phyloP scores from a whole-genome alignment of 129 eudicot genomes.

The Flaveria ramosissima region DNA sequence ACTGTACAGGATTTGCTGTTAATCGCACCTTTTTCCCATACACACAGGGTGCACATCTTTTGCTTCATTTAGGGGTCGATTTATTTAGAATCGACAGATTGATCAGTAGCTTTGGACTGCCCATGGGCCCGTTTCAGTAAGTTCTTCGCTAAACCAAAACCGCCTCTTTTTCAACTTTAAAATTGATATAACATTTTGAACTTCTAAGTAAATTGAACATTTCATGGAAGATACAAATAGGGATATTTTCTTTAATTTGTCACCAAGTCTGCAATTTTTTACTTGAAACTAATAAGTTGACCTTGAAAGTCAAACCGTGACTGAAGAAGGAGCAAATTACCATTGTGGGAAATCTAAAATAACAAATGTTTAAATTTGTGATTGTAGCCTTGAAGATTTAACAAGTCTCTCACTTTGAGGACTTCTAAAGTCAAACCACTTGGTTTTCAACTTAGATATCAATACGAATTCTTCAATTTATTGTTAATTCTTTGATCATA shows the following conservation, averaged over 20 bases:
- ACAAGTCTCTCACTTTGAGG: conserved; percentile 46
- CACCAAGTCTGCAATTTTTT: not conserved
- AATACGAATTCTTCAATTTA: not conserved
- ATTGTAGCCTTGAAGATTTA: not conserved
- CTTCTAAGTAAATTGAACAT: not conserved
- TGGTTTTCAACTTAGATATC: conserved; percentile 4
- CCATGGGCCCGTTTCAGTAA: conserved; percentile 99
- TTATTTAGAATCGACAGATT: conserved; percentile 80
- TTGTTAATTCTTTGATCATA: not conserved
- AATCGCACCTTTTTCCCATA: conserved; percentile 94
- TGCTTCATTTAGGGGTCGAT: conserved; percentile 87
- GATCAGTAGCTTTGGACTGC: conserved; percentile 83
- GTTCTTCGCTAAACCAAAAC: conserved; percentile 30
- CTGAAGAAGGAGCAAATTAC: not conserved
- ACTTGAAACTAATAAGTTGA: not conserved
- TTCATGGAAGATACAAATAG: not conserved
- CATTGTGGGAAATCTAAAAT: not conserved
- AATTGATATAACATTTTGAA: not conserved
- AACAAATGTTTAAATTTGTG: not conserved
- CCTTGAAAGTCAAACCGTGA: not conserved
- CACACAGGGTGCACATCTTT: conserved; percentile 68
- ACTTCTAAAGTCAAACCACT: not conserved
- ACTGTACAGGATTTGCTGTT: conserved; percentile 94
- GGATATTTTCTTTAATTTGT: not conserved
- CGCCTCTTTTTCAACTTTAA: not conserved